A percentile compares a stretch with the other conserved stretches of the same genome.
These are phyloP conservation scores for Coleophoma eucalyptorum DNA, from an alignment of 2,329 filamentous ascomycete genomes.

Conservation along the genomic window DNA sequence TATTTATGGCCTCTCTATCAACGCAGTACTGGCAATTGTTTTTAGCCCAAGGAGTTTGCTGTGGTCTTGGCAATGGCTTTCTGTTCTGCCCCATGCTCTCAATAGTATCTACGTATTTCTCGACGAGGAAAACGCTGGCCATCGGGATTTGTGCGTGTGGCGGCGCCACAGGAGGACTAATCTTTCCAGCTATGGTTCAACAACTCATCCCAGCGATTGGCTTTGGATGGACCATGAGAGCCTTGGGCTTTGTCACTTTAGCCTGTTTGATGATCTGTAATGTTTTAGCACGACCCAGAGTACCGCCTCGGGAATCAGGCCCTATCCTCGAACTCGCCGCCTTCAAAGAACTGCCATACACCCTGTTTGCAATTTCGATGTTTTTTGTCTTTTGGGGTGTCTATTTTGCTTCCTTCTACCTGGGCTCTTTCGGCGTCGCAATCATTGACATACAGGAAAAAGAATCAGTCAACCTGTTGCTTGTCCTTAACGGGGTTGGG, in stretches of 20 bases:
- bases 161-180: slow-evolving; percentile 31
- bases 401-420: slow-evolving; percentile 33
- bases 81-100: slow-evolving; percentile 32
- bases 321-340: slow-evolving; percentile 36
- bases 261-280: slow-evolving; percentile 25
- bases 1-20: slow-evolving; percentile 31
- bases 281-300: slow-evolving; percentile 30
- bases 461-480: slow-evolving; percentile 40
- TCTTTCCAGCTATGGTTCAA: slow-evolving; percentile 38
- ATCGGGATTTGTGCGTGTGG: slow-evolving; percentile 29
- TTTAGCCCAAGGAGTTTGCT: slow-evolving; percentile 34
- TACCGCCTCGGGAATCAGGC: slow-evolving; percentile 33
- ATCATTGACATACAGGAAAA: slow-evolving; percentile 29
- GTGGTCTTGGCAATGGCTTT: slow-evolving; percentile 33
- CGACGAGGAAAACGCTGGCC: slow-evolving; percentile 27
- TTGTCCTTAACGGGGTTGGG: slow-evolving; percentile 48
- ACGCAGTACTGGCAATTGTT: slow-evolving; percentile 35
- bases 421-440: slow-evolving; percentile 30
- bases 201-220: slow-evolving; percentile 32
- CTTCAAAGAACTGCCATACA: slow-evolving; percentile 36
- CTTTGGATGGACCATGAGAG: slow-evolving; percentile 37
- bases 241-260: slow-evolving; percentile 39
- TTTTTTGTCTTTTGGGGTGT: slow-evolving; percentile 29
- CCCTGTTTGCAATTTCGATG: slow-evolving; percentile 36
- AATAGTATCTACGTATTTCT: slow-evolving; percentile 34